Evolutionary conservation across 306 rosid genomes (phyloP), one percentile per base, ranked within the genome.

Genomic region (Cicer judaicum): DNA sequence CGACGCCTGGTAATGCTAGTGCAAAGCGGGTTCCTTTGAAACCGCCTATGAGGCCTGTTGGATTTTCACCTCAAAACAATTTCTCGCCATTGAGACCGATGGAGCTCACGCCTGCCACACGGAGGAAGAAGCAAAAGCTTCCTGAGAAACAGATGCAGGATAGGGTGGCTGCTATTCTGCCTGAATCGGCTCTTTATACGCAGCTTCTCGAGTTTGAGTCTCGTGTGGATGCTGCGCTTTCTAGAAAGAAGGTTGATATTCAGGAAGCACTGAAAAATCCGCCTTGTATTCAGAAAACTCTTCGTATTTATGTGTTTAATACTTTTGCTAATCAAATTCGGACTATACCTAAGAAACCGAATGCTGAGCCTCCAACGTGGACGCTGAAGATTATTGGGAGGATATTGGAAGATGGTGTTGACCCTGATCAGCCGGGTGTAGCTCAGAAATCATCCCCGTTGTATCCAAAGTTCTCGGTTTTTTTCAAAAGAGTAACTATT

Each of bases 161-260:
- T 2, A 90, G 85, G 81, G 92, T 95, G 75, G 98, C 99, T 46
- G 92, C 97, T 8, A 84, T 95, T 18, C 77, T 95, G 41, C 99
- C 99, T 0, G 97, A 95, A 75, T 95, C 99, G 56, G 93, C 97
- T 29, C 83, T 95, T 9, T 95, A 95, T 61, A 95, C 99, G 38
- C 98, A 95, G 84, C 99, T 95, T 82, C 97, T 95, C 0, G 98
- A 95, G 86, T 95, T 95, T 56, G 99, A 95, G 82, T 81, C 93
- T 53, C 97, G 98, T 29, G 96, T 95, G 10, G 99, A 92, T 80
- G 78, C 98, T 16, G 92, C 98, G 2, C 99, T 95, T 36, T 43
- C 88, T 48, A 89, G 99, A 80, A 95, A 95, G 93, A 95, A 95
- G 75, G 91, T 92, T 24, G 99, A 95, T 78, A 95, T 95, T 60